Conservation (phyloP, 208 protist genomes). For the Trypanosoma caninum region DNA sequence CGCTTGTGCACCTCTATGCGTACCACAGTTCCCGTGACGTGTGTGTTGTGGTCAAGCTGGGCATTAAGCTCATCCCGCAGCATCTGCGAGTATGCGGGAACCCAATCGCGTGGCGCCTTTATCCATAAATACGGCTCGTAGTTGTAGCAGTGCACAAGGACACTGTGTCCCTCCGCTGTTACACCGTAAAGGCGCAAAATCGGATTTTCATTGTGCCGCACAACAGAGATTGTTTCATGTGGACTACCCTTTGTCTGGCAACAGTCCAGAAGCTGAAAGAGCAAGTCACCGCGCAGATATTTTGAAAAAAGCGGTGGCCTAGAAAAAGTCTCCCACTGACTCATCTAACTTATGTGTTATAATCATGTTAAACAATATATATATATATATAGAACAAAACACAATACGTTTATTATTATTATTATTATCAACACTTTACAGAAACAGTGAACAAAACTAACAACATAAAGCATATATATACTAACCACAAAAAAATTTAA, state of each 20-base stretch:
- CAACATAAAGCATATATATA: not conserved
- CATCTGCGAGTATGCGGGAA: slow-evolving; percentile 64
- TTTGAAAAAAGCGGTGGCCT: slow-evolving; percentile 26
- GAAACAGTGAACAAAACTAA: not conserved
- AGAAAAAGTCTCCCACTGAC: slow-evolving; percentile 33
- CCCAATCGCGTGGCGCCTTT: slow-evolving; percentile 75
- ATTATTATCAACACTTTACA: no score
- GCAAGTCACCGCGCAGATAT: slow-evolving; percentile 60
- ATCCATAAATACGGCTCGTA: slow-evolving; percentile 97
- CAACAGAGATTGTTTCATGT: slow-evolving; percentile 56
- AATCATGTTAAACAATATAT: no score
- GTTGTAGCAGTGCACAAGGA: slow-evolving; percentile 93
- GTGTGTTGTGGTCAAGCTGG: slow-evolving; percentile 56
- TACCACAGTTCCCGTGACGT: slow-evolving; percentile 62
- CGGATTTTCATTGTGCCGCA: slow-evolving; percentile 75
- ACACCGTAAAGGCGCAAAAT: slow-evolving; percentile 93
- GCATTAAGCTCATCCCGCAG: slow-evolving; percentile 77
- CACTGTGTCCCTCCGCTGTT: slow-evolving; percentile 88
- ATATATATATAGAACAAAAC: no score
- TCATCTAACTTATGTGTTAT: slow-evolving; percentile 9
- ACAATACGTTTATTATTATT: no score
- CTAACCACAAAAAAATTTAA: no score
- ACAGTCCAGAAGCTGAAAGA: slow-evolving; percentile 86
- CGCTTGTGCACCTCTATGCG: slow-evolving; percentile 76
- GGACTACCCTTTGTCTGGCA: slow-evolving; percentile 77